These are phyloP conservation scores for Fusarium sp. DNA, from an alignment of 2,329 filamentous ascomycete species.

Conservation along the genomic window DNA sequence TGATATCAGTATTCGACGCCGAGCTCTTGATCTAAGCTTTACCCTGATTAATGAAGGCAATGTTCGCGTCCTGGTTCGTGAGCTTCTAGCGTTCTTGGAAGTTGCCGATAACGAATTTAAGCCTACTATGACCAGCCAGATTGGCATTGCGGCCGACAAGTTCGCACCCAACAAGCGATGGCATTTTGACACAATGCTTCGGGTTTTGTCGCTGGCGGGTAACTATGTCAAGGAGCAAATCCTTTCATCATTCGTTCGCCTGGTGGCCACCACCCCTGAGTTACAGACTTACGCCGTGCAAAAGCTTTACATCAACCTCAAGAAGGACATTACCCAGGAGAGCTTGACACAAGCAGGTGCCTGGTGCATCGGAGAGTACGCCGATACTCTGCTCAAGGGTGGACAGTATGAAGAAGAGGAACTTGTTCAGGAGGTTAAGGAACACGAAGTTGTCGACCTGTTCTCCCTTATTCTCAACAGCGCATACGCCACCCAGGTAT, in stretches of 20 bases:
- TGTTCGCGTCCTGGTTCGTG: conserved; percentile 91
- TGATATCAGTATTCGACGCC: conserved; percentile 95
- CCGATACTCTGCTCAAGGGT: conserved; percentile 87
- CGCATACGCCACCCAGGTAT: conserved; percentile 90
- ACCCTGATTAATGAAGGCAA: conserved; percentile 98
- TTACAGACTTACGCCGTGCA: conserved; percentile 97
- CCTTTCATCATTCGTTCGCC: conserved; percentile 92
- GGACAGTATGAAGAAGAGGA: conserved; percentile 96
- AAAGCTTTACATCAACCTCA: conserved; percentile 90
- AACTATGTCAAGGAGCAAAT: conserved; percentile 99
- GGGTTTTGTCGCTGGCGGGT: conserved; percentile 91
- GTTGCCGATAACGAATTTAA: conserved; percentile 99
- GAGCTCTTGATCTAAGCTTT: conserved; percentile 97
- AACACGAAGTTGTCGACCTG: conserved; percentile 92
- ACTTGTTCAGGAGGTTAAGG: conserved; percentile 81
- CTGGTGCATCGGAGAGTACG: conserved; percentile 98
- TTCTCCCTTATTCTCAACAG: conserved; percentile 93
- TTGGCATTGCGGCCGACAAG: conserved; percentile 95
- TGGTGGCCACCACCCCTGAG: conserved; percentile 94
- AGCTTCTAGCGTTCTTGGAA: conserved; percentile 94
- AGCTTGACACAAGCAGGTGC: conserved; percentile 92
- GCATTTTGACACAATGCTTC: conserved; percentile 98
- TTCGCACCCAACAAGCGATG: conserved; percentile 97
- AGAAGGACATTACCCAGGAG: conserved; percentile 98
- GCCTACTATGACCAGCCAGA: conserved; percentile 97